Conservation (phyloP, 2,329 filamentous ascomycete genomes). For the Byssoonygena ceratinophila region DNA sequence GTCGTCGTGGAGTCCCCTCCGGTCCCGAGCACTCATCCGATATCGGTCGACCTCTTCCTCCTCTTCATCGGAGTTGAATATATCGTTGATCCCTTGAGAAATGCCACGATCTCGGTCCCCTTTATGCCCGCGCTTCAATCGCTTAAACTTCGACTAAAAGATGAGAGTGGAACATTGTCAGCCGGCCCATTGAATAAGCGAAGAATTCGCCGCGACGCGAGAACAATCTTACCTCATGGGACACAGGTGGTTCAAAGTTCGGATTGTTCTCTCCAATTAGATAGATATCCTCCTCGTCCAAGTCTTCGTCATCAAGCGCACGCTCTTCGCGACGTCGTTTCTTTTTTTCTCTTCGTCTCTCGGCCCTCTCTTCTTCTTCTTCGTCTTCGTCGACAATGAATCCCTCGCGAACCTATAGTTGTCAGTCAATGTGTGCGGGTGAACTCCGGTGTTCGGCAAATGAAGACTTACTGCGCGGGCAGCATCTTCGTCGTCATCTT, state of each 20-base stretch:
- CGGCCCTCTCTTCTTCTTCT: constrained; percentile 58
- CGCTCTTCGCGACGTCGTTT: constrained; percentile 69
- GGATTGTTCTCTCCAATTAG: constrained; percentile 77
- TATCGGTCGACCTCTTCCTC: constrained; percentile 48
- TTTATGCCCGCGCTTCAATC: constrained; percentile 82
- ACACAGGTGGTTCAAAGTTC: constrained; percentile 55
- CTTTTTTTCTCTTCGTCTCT: constrained; percentile 53
- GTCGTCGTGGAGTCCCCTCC: constrained; percentile 60
- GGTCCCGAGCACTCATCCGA: constrained; percentile 33
- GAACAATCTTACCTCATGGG: constrained; percentile 52
- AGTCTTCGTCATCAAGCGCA: constrained; percentile 67
- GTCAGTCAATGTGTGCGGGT: constrained; percentile 10
- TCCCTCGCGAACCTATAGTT: constrained; percentile 66
- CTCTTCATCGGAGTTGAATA: constrained; percentile 93
- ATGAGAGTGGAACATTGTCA: constrained; percentile 3
- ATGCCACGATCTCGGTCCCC: constrained; percentile 51
- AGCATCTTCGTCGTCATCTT: constrained; percentile 83
- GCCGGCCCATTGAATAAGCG: neutral
- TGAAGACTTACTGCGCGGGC: constrained; percentile 53
- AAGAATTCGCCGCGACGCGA: neutral
- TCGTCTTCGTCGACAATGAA: constrained; percentile 94
- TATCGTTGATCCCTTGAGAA: constrained; percentile 70
- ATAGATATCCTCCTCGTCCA: constrained; percentile 94
- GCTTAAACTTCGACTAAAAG: constrained; percentile 70
- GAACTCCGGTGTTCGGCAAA: neutral